These are phyloP conservation scores for Coemansia sp. DNA, from an alignment of 192 early-diverging fungal genomes.

Conservation along the genomic window DNA sequence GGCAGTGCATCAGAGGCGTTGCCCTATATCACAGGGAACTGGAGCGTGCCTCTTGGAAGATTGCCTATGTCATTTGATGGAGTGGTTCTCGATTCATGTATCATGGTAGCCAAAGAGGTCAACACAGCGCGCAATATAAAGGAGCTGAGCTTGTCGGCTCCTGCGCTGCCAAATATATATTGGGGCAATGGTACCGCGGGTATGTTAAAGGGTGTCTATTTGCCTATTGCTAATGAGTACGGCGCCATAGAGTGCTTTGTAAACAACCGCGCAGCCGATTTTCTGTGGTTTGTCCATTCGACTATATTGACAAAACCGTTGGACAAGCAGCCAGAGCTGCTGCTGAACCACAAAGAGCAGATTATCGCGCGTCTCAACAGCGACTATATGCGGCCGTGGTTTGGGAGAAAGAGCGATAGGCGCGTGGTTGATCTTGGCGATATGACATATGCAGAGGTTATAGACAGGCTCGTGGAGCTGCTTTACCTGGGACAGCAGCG, in stretches of 20 bases:
- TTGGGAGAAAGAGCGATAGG: constrained; percentile 71
- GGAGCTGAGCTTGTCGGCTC: constrained; percentile 77
- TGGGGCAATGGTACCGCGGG: constrained; percentile 88
- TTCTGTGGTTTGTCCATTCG: constrained; percentile 79
- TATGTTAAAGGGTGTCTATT: constrained; percentile 70
- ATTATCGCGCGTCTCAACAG: constrained; percentile 80
- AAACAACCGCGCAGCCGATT: constrained; percentile 72
- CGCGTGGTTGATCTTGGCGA: constrained; percentile 71
- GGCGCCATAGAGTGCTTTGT: constrained; percentile 93
- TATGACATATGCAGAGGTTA: constrained; percentile 89
- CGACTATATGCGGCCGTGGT: constrained; percentile 95
- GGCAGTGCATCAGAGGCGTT: constrained; percentile 79
- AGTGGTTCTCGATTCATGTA: constrained; percentile 83
- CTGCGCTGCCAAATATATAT: constrained; percentile 72
- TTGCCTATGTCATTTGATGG: constrained; percentile 90
- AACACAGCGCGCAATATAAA: constrained; percentile 83
- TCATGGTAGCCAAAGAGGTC: constrained; percentile 78
- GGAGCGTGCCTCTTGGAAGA: constrained; percentile 54
- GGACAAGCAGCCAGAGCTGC: constrained; percentile 72
- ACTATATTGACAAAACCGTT: constrained; percentile 77
- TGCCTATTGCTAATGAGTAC: constrained; percentile 82
- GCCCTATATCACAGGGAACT: constrained; percentile 86
- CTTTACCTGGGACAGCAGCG: constrained; percentile 64
- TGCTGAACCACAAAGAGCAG: constrained; percentile 77
- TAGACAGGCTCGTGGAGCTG: constrained; percentile 75